Evolutionary conservation across 78 protist genomes (phyloP), one percentile per base, ranked within the genome.

Genomic region (Pigoraptor vietnamica): DNA sequence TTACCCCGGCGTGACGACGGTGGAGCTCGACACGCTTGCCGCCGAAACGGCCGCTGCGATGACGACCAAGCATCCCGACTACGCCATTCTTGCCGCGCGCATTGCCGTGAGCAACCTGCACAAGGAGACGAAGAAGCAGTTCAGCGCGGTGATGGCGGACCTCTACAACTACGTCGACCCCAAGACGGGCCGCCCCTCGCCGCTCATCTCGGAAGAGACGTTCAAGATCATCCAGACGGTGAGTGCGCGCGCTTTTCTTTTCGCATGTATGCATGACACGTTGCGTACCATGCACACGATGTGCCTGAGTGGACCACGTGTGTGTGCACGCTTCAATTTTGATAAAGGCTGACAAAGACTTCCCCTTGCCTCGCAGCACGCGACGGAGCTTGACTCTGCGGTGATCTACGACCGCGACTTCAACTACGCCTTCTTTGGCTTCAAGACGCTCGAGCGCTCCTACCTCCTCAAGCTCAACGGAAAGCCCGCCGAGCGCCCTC

Each of bases 31-130:
- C 90, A 95, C 96, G 87, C 95, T 99, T 19, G 98, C 98, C 2
- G 98, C 99, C 19, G 98, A 99, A 94, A 97, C 99, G 21, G 96
- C 97, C n/a, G 99, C 99, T 23, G 96, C 94, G 93, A 87, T 95
- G 93, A 91, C 97, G 25, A 92, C 97, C 29, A 40, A 91, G 67
- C 99, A 99, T 91, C 99, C 99, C 37, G 99, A 98, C 93, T 99
- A 96, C 95, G 97, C 97, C 38, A 89, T 93, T 0, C 97, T 99
- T 24, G 99, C 99, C 23, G 99, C 99, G 33, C 97, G 99, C 48
- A 95, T 99, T 0, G 92, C 97, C 34, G 96, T 98, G 33, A 89
- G 97, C 33, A 95, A 97, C 90, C 95, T 99, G 39, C 99, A 99
- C 95, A 98, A 98, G 95, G 92, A 83, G 87, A 98, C 99, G 0